A percentile compares a stretch with the other conserved stretches of the same genome.
These are phyloP conservation scores for Steccherinum ochraceum DNA, from an alignment of 768 basidiomycete species.

Conservation along the genomic window DNA sequence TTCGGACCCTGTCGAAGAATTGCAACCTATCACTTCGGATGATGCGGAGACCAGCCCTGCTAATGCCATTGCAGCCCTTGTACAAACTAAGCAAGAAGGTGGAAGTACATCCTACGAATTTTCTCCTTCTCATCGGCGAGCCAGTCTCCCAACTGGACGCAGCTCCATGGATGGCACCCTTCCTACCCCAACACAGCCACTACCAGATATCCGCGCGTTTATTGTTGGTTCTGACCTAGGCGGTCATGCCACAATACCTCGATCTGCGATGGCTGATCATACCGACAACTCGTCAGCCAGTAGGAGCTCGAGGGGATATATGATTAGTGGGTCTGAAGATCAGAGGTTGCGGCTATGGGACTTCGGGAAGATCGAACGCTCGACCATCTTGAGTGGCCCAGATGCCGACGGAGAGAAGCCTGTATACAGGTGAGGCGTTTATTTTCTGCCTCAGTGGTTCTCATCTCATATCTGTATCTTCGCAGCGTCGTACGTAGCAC, in stretches of 20 bases:
- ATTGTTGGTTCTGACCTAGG: slow-evolving; percentile 75
- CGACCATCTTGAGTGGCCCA: slow-evolving; percentile 71
- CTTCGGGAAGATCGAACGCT: slow-evolving; percentile 62
- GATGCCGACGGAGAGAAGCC: slow-evolving; percentile 75
- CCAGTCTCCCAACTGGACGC: slow-evolving; percentile 13
- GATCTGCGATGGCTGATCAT: slow-evolving; percentile 17
- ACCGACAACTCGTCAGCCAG: slow-evolving; percentile 1
- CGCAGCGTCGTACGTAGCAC: slow-evolving; percentile 25
- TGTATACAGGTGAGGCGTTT: slow-evolving; percentile 57
- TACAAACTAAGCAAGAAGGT: slow-evolving; percentile 56
- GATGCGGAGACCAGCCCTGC: slow-evolving; percentile 63
- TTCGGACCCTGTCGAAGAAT: slow-evolving; percentile 46
- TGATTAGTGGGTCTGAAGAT: slow-evolving; percentile 90
- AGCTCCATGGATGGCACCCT: slow-evolving; percentile 23
- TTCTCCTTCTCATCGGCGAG: slow-evolving; percentile 9
- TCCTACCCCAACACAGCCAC: slow-evolving; percentile 34
- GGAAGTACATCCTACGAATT: slow-evolving; percentile 11
- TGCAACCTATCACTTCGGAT: slow-evolving; percentile 41
- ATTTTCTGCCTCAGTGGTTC: neutral
- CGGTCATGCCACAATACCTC: slow-evolving; percentile 44
- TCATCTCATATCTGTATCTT: neutral
- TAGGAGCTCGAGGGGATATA: slow-evolving; percentile 46
- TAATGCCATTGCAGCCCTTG: slow-evolving; percentile 71
- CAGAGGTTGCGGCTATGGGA: slow-evolving; percentile 87
- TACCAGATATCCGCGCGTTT: slow-evolving; percentile 64